phyloP scores from a whole-genome alignment of 2,329 filamentous ascomycete genomes.

The Phoma sp. region DNA sequence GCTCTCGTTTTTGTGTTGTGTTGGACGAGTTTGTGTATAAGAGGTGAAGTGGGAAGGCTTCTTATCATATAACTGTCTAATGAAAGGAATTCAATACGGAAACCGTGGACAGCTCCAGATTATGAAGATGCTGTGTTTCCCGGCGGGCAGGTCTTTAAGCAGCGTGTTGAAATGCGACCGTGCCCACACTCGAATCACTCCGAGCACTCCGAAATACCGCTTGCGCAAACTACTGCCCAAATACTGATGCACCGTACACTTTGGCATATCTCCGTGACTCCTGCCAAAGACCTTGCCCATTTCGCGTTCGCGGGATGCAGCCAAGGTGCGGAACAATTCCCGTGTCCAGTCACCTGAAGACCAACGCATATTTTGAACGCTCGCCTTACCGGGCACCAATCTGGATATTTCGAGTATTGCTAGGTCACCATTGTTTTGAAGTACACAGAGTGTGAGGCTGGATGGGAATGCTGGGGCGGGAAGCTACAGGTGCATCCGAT shows the following conservation, averaged over 20 bases:
- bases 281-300: too few species aligned
- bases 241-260: too few species aligned
- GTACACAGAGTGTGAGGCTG: neutral
- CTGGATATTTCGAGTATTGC: too few species aligned
- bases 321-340: too few species aligned
- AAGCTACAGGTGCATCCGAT: neutral
- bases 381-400: too few species aligned
- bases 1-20: neutral
- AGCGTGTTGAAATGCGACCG: neutral
- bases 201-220: neutral
- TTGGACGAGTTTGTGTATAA: neutral
- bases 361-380: too few species aligned
- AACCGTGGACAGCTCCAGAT: neutral
- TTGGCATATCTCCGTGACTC: too few species aligned
- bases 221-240: neutral
- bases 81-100: too few species aligned
- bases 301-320: too few species aligned
- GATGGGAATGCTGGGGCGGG: neutral
- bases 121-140: neutral
- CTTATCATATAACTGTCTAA: too few species aligned
- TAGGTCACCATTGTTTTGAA: too few species aligned
- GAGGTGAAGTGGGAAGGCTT: neutral
- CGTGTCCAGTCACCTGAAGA: neutral
- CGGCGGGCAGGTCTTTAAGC: neutral
- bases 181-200: neutral